Evolutionary conservation across 495 filamentous ascomycete genomes (phyloP).

Genomic region (Opeltia flavorubescens): DNA sequence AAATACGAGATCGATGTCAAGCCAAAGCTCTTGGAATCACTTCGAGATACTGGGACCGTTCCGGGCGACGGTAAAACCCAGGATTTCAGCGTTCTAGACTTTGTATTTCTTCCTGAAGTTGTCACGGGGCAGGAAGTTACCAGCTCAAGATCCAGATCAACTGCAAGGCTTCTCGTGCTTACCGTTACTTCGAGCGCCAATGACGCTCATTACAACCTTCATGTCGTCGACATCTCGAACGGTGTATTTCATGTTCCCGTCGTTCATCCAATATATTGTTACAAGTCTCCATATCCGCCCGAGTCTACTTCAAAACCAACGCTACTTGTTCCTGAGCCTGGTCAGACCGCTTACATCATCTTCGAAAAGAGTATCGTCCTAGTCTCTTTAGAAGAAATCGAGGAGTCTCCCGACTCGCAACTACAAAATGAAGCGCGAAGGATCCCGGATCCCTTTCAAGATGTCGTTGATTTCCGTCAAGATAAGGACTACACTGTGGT

Average conservation of each 20-base stretch:
- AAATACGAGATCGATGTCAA: conserved; percentile 37
- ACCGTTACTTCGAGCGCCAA: conserved; percentile 16
- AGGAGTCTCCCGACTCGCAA: conserved; percentile 54
- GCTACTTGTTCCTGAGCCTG: conserved; percentile 63
- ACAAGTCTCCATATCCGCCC: conserved; percentile 30
- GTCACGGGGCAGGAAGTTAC: conserved; percentile 17
- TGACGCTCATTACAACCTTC: conserved; percentile 31
- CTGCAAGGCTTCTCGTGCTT: conserved; percentile 18
- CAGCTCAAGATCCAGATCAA: conserved; percentile 8
- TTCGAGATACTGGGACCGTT: conserved; percentile 12
- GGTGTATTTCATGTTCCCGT: conserved; percentile 27
- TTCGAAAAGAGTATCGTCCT: conserved; percentile 65
- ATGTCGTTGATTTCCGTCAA: conserved; percentile 66
- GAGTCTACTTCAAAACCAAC: conserved; percentile 40
- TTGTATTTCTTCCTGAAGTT: conserved; percentile 21
- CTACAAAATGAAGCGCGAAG: conserved; percentile 47
- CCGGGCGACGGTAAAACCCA: background rate
- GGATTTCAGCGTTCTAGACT: conserved; percentile 29
- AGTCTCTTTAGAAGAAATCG: conserved; percentile 46
- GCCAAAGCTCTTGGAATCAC: conserved; percentile 20
- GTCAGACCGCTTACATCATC: conserved; percentile 67
- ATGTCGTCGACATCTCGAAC: conserved; percentile 25
- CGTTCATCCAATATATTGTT: conserved; percentile 49
- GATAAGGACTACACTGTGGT: conserved; percentile 37
- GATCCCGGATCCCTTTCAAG: conserved; percentile 55